Evolutionary conservation across 441 rosid species (phyloP).

Genomic region (Daphne laureola): DNA sequence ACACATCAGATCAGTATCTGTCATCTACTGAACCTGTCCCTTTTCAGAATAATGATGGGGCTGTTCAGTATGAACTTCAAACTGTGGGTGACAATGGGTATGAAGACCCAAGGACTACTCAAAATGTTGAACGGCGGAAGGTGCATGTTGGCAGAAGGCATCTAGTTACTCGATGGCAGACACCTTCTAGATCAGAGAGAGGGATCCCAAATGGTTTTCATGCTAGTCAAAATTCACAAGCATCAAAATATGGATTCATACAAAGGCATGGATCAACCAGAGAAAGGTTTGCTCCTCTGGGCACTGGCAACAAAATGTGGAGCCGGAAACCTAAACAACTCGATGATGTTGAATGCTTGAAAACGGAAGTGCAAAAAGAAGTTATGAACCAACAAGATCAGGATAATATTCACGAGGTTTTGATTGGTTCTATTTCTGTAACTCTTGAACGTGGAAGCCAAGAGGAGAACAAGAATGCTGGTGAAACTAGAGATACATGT

Average conservation of each 20-base stretch:
- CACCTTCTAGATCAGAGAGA: constrained; percentile 36
- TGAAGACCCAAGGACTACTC: constrained; percentile 25
- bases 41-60: constrained; percentile 27
- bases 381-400: constrained; percentile 35
- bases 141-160: constrained; percentile 28
- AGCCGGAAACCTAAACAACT: constrained; percentile 53
- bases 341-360: constrained; percentile 26
- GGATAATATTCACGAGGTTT: constrained; percentile 44
- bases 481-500: constrained; percentile 24
- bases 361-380: constrained; percentile 35
- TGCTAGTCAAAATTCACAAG: constrained; percentile 27
- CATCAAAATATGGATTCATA: constrained; percentile 34
- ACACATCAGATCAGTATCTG: constrained; percentile 25
- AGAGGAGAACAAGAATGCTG: constrained; percentile 26
- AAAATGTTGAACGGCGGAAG: constrained; percentile 26
- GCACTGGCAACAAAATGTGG: constrained; percentile 59
- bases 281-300: constrained; percentile 31
- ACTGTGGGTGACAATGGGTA: constrained; percentile 25
- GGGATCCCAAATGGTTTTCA: constrained; percentile 40
- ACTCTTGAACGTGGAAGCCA: constrained; percentile 37
- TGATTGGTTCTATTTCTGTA: constrained; percentile 82
- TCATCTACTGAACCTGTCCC: constrained; percentile 32
- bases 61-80: constrained; percentile 35
- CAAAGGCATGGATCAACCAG: constrained; percentile 49
- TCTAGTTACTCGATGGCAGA: constrained; percentile 24